phyloP scores from a whole-genome alignment of 2,329 filamentous ascomycete species.

The Exophiala viscosa region DNA sequence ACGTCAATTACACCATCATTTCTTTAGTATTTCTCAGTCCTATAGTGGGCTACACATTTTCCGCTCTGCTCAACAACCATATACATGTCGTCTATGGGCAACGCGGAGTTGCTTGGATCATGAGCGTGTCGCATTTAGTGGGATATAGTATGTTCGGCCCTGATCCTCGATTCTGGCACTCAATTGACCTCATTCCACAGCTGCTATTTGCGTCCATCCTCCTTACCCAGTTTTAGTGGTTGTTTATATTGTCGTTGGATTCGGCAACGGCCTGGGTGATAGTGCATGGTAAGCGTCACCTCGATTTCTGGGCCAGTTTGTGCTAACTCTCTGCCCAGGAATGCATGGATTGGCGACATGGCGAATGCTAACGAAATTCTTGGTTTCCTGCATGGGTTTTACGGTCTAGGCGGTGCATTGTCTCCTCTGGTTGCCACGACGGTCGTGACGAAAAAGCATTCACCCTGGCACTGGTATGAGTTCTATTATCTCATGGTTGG shows the following conservation, averaged over 20 bases:
- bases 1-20: conserved; percentile 43
- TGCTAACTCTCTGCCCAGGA: conserved; percentile 43
- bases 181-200: conserved; percentile 33
- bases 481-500: conserved; percentile 69
- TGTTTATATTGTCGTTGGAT: conserved; percentile 62
- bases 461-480: conserved; percentile 63
- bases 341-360: conserved; percentile 68
- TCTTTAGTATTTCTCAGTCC: conserved; percentile 50
- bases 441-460: conserved; percentile 46
- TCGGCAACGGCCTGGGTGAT: conserved; percentile 67
- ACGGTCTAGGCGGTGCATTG: conserved; percentile 67
- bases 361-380: conserved; percentile 66
- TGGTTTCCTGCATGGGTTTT: conserved; percentile 71
- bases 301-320: conserved; percentile 33
- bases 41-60: conserved; percentile 44
- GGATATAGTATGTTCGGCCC: conserved; percentile 47
- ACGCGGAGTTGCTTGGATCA: conserved; percentile 65
- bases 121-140: conserved; percentile 58
- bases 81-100: conserved; percentile 55
- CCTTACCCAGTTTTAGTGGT: conserved; percentile 65
- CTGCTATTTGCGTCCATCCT: conserved; percentile 61
- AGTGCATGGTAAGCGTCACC: conserved; percentile 46
- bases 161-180: background rate
- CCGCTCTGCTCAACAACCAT: conserved; percentile 43
- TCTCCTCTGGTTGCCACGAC: conserved; percentile 66